phyloP scores from a whole-genome alignment of 768 basidiomycete species.

The Kwoniella dendrophila region DNA sequence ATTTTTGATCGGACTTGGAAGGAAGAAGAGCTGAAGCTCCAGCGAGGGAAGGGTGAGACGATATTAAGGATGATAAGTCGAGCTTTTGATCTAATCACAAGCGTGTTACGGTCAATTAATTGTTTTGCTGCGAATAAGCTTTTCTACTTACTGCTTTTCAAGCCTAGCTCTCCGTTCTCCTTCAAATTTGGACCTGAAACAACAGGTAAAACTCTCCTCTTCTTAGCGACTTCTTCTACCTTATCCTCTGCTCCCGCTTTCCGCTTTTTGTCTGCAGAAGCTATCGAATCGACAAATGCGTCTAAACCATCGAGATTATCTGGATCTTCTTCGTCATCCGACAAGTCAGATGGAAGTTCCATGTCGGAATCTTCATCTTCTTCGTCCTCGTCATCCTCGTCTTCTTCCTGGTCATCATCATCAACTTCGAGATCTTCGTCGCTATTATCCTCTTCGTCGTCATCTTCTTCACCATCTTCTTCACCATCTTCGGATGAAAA shows the following conservation, averaged over 20 bases:
- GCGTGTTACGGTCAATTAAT: background rate
- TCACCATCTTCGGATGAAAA: conserved; percentile 21
- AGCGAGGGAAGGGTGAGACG: conserved; percentile 65
- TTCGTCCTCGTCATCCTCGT: conserved; percentile 24
- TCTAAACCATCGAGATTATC: conserved; percentile 68
- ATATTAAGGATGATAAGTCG: conserved; percentile 61
- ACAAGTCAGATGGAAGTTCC: conserved; percentile 44
- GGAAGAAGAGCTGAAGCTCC: conserved; percentile 67
- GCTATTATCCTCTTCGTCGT: conserved; percentile 35
- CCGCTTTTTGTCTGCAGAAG: conserved; percentile 67
- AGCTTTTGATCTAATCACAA: conserved; percentile 53
- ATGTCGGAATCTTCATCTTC: conserved; percentile 31
- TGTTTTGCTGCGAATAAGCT: background rate
- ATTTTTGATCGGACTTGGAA: conserved; percentile 66
- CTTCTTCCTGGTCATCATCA: conserved; percentile 61
- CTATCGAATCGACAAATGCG: conserved; percentile 70
- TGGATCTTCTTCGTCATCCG: conserved; percentile 49
- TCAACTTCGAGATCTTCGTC: conserved; percentile 29
- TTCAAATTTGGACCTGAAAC: conserved; percentile 65
- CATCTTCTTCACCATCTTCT: conserved; percentile 23
- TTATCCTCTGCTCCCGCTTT: conserved; percentile 64
- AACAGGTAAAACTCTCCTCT: conserved; percentile 68
- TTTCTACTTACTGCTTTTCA: conserved; percentile 43
- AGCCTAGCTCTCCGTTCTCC: conserved; percentile 74
- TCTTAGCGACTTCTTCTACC: conserved; percentile 58